These are phyloP conservation scores for Diaporthe sp. DNA, from an alignment of 2,329 filamentous ascomycete genomes.

Conservation along the genomic window DNA sequence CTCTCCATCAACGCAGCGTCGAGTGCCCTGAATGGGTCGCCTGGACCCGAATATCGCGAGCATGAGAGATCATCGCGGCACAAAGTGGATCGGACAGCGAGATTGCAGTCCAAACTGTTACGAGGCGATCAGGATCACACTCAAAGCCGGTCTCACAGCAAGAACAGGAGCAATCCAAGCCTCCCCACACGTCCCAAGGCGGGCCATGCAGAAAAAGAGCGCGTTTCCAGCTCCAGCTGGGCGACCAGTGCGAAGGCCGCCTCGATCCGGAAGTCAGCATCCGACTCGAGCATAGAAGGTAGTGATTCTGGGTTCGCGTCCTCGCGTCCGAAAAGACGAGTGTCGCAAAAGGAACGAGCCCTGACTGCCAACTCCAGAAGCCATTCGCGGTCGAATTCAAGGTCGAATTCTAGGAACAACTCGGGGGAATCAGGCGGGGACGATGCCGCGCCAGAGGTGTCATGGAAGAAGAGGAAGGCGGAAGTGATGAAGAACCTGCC, in stretches of 20 bases:
- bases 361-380: conserved; percentile 4
- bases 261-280: conserved; percentile 35
- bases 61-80: conserved; percentile 32
- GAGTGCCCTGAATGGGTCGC: conserved; percentile 61
- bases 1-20: conserved; percentile 70
- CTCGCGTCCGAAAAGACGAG: conserved; percentile 32
- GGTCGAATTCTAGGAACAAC: conserved; percentile 35
- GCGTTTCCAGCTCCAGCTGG: conserved; percentile 22
- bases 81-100: conserved; percentile 22
- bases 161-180: conserved; percentile 46
- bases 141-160: conserved; percentile 41
- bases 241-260: conserved; percentile 32
- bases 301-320: conserved; percentile 33
- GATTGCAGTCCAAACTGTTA: conserved; percentile 12
- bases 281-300: conserved; percentile 37
- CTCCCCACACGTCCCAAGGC: conserved; percentile 42
- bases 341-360: conserved; percentile 37
- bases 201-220: conserved; percentile 31
- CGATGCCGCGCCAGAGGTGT: conserved; percentile 56
- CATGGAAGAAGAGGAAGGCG: conserved; percentile 74
- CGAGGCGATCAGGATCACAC: conserved; percentile 38
- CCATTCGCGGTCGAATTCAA: conserved; percentile 33
- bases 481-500: conserved; percentile 83
- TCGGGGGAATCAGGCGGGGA: conserved; percentile 57
- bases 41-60: conserved; percentile 44